These are phyloP conservation scores for Pinguiococcus pyrenoidosus DNA, from an alignment of 108 stramenopile species.

Conservation along the genomic window DNA sequence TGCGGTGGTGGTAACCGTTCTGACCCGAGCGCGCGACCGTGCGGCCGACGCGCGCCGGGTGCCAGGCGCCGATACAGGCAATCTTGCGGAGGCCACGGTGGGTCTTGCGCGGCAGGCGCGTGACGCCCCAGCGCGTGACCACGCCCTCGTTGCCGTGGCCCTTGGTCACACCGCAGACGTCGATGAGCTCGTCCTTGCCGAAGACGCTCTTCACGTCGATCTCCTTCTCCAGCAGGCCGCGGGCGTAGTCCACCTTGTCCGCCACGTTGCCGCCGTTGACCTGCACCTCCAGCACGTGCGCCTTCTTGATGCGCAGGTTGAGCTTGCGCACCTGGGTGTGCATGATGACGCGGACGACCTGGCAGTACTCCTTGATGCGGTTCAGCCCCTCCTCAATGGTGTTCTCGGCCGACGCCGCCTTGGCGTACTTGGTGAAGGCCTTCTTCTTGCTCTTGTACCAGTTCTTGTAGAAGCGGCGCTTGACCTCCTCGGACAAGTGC, in stretches of 20 bases:
- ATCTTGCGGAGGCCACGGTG: conserved; percentile 99
- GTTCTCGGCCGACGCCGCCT: conserved; percentile 41
- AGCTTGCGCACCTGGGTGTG: conserved; percentile 79
- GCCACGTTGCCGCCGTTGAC: conserved; percentile 89
- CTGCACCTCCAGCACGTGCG: conserved; percentile 99
- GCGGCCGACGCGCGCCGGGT: conserved; percentile 91
- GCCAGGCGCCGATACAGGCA: conserved; percentile 99
- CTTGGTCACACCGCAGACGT: conserved; percentile 93
- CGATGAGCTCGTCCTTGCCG: conserved; percentile 86
- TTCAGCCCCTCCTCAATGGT: conserved; percentile 76
- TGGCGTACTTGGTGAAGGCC: conserved; percentile 99
- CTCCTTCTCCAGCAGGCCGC: conserved; percentile 91
- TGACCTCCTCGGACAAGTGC: conserved; percentile 95
- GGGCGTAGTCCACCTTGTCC: conserved; percentile 97
- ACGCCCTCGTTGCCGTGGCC: conserved; percentile 97
- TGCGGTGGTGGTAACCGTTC: conserved; percentile 99
- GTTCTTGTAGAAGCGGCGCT: conserved; percentile 99
- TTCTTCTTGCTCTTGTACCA: conserved; percentile 99
- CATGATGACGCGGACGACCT: conserved; percentile 93
- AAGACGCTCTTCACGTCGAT: conserved; percentile 85
- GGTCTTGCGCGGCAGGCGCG: conserved; percentile 98
- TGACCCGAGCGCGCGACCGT: conserved; percentile 98
- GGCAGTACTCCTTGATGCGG: conserved; percentile 95
- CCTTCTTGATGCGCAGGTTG: conserved; percentile 94
- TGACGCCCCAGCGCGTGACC: conserved; percentile 95